phyloP scores from a whole-genome alignment of 495 filamentous ascomycete species.

The Xylaria venustula region DNA sequence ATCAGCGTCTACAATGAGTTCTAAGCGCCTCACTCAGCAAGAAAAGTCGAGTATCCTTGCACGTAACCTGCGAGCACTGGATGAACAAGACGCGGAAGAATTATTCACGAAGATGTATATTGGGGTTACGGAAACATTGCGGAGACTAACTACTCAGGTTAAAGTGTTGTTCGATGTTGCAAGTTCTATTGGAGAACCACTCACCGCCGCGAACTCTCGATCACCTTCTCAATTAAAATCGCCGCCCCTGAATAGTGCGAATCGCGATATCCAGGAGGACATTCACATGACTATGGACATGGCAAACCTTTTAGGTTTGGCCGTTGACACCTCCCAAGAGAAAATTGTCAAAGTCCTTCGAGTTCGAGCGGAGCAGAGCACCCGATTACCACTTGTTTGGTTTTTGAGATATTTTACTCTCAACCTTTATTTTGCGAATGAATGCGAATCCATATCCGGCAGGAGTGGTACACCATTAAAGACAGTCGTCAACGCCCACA shows the following conservation, averaged over 20 bases:
- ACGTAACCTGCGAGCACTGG: constrained; percentile 85
- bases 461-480: constrained; percentile 81
- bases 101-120: constrained; percentile 81
- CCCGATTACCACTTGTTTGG: constrained; percentile 65
- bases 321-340: constrained; percentile 88
- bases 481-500: constrained; percentile 85
- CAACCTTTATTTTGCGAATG: constrained; percentile 91
- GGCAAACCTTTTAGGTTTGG: constrained; percentile 89
- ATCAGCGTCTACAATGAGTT: constrained; percentile 77
- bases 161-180: constrained; percentile 96
- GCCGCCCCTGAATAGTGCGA: constrained; percentile 30
- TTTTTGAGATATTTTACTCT: constrained; percentile 93
- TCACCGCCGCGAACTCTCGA: constrained; percentile 27
- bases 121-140: constrained; percentile 79
- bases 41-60: constrained; percentile 88
- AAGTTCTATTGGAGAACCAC: constrained; percentile 60
- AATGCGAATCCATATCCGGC: constrained; percentile 94
- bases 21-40: constrained; percentile 69
- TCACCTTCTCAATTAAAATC: constrained; percentile 44
- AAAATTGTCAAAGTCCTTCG: constrained; percentile 90
- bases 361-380: constrained; percentile 83
- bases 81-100: constrained; percentile 81
- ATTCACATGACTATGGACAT: constrained; percentile 84
- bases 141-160: constrained; percentile 82
- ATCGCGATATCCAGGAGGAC: constrained; percentile 67